phyloP scores from a whole-genome alignment of 1,284 basidiomycete species.

The Testicularia cyperi region DNA sequence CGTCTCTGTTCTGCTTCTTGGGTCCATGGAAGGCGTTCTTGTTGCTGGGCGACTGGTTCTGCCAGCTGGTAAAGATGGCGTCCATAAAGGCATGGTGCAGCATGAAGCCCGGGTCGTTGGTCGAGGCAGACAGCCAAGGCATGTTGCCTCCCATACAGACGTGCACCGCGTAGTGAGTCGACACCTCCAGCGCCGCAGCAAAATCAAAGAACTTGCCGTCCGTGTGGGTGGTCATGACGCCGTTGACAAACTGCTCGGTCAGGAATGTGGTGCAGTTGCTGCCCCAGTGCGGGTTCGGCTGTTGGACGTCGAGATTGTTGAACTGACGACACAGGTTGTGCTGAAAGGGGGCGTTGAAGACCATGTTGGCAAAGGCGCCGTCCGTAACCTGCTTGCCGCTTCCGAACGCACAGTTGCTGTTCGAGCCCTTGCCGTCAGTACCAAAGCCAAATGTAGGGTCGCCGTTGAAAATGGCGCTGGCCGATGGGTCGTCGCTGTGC shows the following conservation, averaged over 20 bases:
- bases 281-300: slow-evolving; percentile 12
- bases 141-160: slow-evolving; percentile 18
- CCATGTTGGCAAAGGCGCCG: slow-evolving; percentile 12
- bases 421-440: slow-evolving; percentile 9
- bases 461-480: slow-evolving; percentile 4
- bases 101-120: slow-evolving; percentile 15
- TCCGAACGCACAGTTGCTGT: slow-evolving; percentile 7
- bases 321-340: slow-evolving; percentile 29
- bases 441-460: slow-evolving; percentile 13
- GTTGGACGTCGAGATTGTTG: slow-evolving; percentile 14
- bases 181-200: slow-evolving; percentile 18
- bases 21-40: slow-evolving; percentile 17
- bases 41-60: slow-evolving; percentile 6
- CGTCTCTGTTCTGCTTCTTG: slow-evolving; percentile 8
- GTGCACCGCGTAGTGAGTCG: slow-evolving; percentile 18
- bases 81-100: slow-evolving; percentile 9
- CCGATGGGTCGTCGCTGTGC: slow-evolving; percentile 5
- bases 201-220: slow-evolving; percentile 25
- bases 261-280: slow-evolving; percentile 22
- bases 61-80: slow-evolving; percentile 10
- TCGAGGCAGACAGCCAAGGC: slow-evolving; percentile 13
- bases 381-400: slow-evolving; percentile 9
- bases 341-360: slow-evolving; percentile 21
- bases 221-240: slow-evolving; percentile 7
- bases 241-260: slow-evolving; percentile 6